These are phyloP conservation scores for Magnusiomyces clavatus DNA, from an alignment of 1,139 yeast genomes.

Conservation along the genomic window DNA sequence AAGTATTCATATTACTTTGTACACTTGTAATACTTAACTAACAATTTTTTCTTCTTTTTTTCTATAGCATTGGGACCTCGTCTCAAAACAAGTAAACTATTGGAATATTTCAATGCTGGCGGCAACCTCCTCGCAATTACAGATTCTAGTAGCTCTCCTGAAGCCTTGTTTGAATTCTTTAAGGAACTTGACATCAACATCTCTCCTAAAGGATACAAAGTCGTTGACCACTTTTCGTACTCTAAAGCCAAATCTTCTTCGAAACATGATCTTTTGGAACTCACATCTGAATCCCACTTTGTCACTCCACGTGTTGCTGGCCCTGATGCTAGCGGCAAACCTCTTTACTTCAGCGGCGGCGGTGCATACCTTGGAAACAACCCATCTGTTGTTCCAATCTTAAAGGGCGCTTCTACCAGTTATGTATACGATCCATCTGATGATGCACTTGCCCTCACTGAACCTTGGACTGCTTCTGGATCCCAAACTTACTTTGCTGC, in stretches of 20 bases:
- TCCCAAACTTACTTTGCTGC: conserved; percentile 69
- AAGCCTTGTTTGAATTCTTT: conserved; percentile 57
- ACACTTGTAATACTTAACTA: no score
- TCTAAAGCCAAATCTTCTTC: conserved; percentile 20
- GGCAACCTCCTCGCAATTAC: conserved; percentile 70
- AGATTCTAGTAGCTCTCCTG: conserved; percentile 54
- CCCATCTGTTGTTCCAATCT: conserved; percentile 55
- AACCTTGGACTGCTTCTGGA: conserved; percentile 66
- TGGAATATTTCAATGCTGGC: conserved; percentile 53
- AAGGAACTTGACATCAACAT: conserved; percentile 80
- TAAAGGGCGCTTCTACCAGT: conserved; percentile 63
- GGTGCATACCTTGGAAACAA: conserved; percentile 53
- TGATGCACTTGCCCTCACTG: conserved; percentile 35
- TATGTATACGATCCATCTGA: conserved; percentile 44
- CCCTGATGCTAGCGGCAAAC: conserved; percentile 5
- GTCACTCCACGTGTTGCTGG: conserved; percentile 10
- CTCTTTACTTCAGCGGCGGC: conserved; percentile 38
- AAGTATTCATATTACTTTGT: background rate
- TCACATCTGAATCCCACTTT: conserved; percentile 15
- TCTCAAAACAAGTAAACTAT: conserved; percentile 36
- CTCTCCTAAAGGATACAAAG: conserved; percentile 63
- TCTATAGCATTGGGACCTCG: conserved; percentile 34
- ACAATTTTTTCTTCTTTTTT: background rate
- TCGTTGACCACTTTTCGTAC: conserved; percentile 57
- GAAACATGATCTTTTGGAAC: conserved; percentile 18